Evolutionary conservation across 2,329 filamentous ascomycete genomes (phyloP).

Genomic region (Colletotrichum trifolii): DNA sequence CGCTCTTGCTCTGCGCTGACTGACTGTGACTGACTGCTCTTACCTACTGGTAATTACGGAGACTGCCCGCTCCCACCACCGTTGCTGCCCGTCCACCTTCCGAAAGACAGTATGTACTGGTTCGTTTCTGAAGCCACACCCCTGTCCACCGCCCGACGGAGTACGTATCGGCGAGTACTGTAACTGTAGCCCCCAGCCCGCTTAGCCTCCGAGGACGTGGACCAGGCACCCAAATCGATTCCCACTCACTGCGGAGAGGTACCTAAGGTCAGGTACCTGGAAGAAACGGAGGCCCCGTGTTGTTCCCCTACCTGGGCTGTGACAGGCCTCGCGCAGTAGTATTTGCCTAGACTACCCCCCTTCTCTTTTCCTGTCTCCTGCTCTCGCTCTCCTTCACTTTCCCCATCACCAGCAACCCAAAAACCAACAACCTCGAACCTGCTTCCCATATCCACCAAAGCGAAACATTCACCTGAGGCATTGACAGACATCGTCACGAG

Average conservation of each 20-base stretch:
- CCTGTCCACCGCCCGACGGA: no score
- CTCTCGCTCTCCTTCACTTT: neutral
- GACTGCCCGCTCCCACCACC: no score
- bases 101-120: no score
- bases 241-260: no score
- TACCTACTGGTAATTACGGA: no score
- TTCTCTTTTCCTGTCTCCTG: conserved; percentile 6
- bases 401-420: conserved; percentile 33
- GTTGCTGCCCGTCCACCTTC: no score
- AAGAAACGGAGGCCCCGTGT: conserved; percentile 34
- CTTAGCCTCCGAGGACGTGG: conserved; percentile 30
- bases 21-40: no score
- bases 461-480: conserved; percentile 22
- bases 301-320: conserved; percentile 6
- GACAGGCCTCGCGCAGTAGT: conserved; percentile 25
- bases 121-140: no score
- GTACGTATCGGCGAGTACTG: conserved; percentile 2
- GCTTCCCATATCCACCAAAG: conserved; percentile 13
- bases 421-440: neutral
- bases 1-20: no score
- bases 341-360: conserved; percentile 32
- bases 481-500: conserved; percentile 20
- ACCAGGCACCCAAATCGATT: conserved; percentile 32
- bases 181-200: conserved; percentile 33
- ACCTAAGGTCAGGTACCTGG: neutral